Conservation (phyloP, 1,284 basidiomycete species). For the Ustilago esculenta region DNA sequence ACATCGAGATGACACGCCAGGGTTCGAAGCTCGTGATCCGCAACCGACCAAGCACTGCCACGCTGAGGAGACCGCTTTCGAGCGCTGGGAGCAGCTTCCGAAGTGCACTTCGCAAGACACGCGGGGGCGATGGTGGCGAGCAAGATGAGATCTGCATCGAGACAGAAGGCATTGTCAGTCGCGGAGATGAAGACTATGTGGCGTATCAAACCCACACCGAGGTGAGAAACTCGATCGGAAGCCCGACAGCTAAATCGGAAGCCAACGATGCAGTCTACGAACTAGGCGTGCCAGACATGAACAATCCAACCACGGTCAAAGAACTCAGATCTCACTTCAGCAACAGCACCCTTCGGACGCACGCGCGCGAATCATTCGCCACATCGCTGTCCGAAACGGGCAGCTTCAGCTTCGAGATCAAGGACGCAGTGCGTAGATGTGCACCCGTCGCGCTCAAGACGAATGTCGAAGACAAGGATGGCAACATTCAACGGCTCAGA, state of each 20-base stretch:
- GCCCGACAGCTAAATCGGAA: too few species aligned
- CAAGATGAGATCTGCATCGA: slow-evolving; percentile 30
- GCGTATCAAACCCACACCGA: too few species aligned
- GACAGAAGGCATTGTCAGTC: slow-evolving; percentile 18
- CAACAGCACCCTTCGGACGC: slow-evolving; percentile 6
- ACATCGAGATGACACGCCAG: slow-evolving; percentile 33
- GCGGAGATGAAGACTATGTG: neutral
- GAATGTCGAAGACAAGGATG: neutral
- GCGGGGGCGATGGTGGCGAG: neutral
- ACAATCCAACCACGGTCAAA: neutral
- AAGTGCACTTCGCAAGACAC: slow-evolving; percentile 5
- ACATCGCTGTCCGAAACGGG: slow-evolving; percentile 29
- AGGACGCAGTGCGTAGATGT: slow-evolving; percentile 13
- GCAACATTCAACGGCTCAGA: too few species aligned
- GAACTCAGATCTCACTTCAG: slow-evolving; percentile 27
- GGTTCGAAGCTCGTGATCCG: slow-evolving; percentile 32
- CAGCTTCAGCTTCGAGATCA: slow-evolving; percentile 41
- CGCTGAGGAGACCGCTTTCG: slow-evolving; percentile 15
- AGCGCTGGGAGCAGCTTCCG: slow-evolving; percentile 17
- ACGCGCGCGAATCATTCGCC: neutral
- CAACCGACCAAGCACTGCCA: slow-evolving; percentile 1
- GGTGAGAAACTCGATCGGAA: too few species aligned
- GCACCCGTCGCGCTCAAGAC: slow-evolving; percentile 6
- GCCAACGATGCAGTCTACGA: slow-evolving; percentile 7
- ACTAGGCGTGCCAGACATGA: neutral